Evolutionary conservation across 352 stramenopile genomes (phyloP), one percentile per base, ranked within the genome.

Genomic region (Discostella stelligera): DNA sequence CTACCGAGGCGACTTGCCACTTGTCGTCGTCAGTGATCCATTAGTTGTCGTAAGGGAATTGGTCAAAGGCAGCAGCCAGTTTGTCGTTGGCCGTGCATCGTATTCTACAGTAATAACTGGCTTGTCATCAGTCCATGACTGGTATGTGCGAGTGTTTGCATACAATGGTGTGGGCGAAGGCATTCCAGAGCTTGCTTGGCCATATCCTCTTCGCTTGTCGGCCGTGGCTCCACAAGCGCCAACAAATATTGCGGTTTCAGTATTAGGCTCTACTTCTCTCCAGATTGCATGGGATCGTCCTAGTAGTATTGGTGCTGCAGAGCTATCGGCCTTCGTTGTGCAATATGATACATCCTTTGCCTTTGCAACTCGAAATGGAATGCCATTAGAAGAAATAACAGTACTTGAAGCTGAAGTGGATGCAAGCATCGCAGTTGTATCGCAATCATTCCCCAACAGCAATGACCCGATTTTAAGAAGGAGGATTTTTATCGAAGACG

Each of bases 311-410:
- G 91, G 91, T 16, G 85, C 87, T 13, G 71, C 78, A 46, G 39
- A 73, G 23, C 50, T 95, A 11, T 79, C 74, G 7, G 65, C 68
- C 14, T 95, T 89, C 63, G 53, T 84, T 32, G 89, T 98, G 48
- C 93, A 98, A 71, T 98, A 95, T 85, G 96, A 98, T 77, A 96
- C 94, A 8, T 89, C 90, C 53, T 93, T 92, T 60, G 49, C 73
- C 11, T 90, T 90, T 53, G 66, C 73, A 65, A 80, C 77, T 37
- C 48, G 54, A 53, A 81, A 84, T 56, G 71, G 79, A 21, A 48
- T 61, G 53, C 68, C 74, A 41, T 27, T 80, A 54, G 70, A 61
- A 30, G 64, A 75, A 14, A 32, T 87, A 50, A 62, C 41, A 20
- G 58, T 80, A 44, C 49, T 63, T 50, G 80, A 76, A 61, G 56